Conservation (phyloP, 768 basidiomycete genomes). For the Auricularia sp. region DNA sequence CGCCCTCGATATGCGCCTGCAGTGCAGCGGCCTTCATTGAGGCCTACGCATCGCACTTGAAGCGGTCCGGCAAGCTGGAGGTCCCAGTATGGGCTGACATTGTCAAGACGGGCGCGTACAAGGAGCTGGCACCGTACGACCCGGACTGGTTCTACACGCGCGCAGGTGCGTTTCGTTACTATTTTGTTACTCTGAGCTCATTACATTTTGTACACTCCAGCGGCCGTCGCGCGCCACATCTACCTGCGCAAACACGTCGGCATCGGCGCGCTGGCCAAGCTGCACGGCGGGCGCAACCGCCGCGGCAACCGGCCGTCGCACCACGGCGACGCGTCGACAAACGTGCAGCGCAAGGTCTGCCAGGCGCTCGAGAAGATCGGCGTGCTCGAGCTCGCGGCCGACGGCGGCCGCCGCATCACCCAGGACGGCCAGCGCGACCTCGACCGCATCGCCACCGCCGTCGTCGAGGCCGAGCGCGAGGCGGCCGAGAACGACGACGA, state of each 20-base stretch:
- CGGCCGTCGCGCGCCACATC: slow-evolving; percentile 96
- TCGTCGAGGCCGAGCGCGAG: slow-evolving; percentile 68
- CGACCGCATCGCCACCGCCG: slow-evolving; percentile 87
- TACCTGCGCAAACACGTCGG: slow-evolving; percentile 98
- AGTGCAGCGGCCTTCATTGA: slow-evolving; percentile 91
- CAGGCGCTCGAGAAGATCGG: slow-evolving; percentile 98
- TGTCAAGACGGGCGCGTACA: slow-evolving; percentile 95
- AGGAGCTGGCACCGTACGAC: slow-evolving; percentile 98
- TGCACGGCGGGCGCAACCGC: slow-evolving; percentile 92
- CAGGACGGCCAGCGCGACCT: slow-evolving; percentile 96
- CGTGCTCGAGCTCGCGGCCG: slow-evolving; percentile 86
- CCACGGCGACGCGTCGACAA: slow-evolving; percentile 77
- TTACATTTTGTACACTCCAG: slow-evolving; percentile 35
- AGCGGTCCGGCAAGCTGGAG: slow-evolving; percentile 98
- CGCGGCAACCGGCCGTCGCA: slow-evolving; percentile 96
- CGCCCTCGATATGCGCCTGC: slow-evolving; percentile 8
- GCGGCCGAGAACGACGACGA: slow-evolving; percentile 70
- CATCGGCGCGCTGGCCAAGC: slow-evolving; percentile 86
- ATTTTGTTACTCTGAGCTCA: too few species aligned
- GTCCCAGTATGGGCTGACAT: slow-evolving; percentile 97
- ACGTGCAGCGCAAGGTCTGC: slow-evolving; percentile 90
- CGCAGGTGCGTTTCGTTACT: slow-evolving; percentile 57
- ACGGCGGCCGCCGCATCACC: slow-evolving; percentile 91
- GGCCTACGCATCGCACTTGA: slow-evolving; percentile 92
- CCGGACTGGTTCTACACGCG: slow-evolving; percentile 99